Base-by-base conservation (phyloP, 352 stramenopile genomes). In the Phytophthora quininea region DNA sequence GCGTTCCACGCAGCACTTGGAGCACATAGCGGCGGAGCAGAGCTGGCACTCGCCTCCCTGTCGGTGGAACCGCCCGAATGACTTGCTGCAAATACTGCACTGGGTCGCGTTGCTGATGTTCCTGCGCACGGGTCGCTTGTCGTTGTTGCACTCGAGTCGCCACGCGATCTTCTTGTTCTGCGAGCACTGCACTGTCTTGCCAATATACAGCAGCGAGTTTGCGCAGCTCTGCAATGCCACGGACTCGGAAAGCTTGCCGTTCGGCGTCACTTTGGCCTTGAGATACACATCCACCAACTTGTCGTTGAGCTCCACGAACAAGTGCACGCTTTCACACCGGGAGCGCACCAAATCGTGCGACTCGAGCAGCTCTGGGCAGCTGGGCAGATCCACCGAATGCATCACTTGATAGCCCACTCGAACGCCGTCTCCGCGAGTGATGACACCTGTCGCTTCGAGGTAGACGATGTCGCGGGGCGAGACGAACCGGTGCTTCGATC, bases 331-430 rank as follows among this genome's bases (percentile, higher is more conserved):
- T 58, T 83, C 78, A 24, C 69, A 79, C 9, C 51, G 59, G 2
- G 77, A 73, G 27, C 77, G 73, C 54, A 78, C 65, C 10, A 88
- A 29, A 2, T 68, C 54, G 58, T 76, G 67, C 1, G 69, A 77
- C 3, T 80, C 61, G 2, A 57, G 45, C 8, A 85, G 63, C 42
- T 88, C 74, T 27, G 69, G 71, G 59, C 72, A 76, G 19, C 40
- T 30, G 0, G 69, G 62, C 49, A 93, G 59, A 52, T 72, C 62
- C 29, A 93, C 81, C 11, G 83, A 91, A 43, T 91, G 78, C 54
- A 85, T 79, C 38, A 93, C 67, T 50, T 90, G 74, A 72, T 88
- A 93, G 19, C 82, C 85, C 7, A 93, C 73, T 19, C 66, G 58
- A 12, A 91, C 78, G n/a, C 80, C 80, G 42, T 74, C 82, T 5